Evolutionary conservation across 768 basidiomycete species (phyloP), one percentile per base, ranked within the genome.

Genomic region (Tricholoma hemisulphureum): DNA sequence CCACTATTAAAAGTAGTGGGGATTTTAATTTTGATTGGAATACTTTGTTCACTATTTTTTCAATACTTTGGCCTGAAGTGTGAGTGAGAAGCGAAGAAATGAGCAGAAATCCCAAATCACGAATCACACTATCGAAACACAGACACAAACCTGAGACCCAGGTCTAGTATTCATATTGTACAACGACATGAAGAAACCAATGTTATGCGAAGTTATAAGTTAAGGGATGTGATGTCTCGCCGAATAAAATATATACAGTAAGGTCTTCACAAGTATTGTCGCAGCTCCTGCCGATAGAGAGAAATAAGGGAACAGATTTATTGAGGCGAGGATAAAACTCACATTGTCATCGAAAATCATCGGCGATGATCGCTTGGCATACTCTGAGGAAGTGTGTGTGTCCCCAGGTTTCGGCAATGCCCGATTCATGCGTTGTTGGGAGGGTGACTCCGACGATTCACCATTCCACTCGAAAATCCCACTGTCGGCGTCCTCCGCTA

Each of bases 381-480:
- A 13, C 11, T 49, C 46, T 29, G 46, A 9, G 26, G 29, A 10
- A 2, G 29, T 3, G n/a, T n/a, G 16, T 49, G 26, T 4, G 26
- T 49, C 46, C 16, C 18, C 29, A n/a, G 16, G 16, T 3, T 49
- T 29, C 2, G 28, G 26, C n/a, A 28, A 29, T 3, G 46, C 6
- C 46, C 46, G 29, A 18, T 28, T 10, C 46, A 28, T 24, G 2
- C 32, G 31, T 8, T 3, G 13, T 13, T 35, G 31, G 24, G 24
- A n/a, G 28, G 48, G 34, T 24, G 26, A 6, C 51, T 39, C 52
- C 34, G 48, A 34, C 29, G 26, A 52, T 18, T 31, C 7, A 21
- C 53, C 53, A 18, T 55, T 55, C 35, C 34, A 50, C n/a, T 57
- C 53, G 39, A 61, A 37, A 23, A 64, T 13, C 28, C 54, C 39